Conservation (phyloP, 371 early-diverging fungal species). For the Coemansia linderi region DNA sequence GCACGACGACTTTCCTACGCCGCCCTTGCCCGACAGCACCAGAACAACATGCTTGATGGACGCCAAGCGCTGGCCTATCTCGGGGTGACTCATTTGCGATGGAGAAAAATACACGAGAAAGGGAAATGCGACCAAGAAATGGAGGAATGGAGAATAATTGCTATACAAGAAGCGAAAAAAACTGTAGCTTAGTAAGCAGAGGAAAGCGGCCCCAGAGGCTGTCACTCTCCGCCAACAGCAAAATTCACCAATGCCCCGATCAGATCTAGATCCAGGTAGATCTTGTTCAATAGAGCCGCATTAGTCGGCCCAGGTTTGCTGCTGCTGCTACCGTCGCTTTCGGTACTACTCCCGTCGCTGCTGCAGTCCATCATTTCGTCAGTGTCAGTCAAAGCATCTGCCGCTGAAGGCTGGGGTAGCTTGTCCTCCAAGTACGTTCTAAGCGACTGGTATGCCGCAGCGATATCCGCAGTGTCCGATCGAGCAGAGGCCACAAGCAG, state of each 20-base stretch:
- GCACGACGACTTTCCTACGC: slow-evolving; percentile 96
- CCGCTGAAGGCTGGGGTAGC: neutral
- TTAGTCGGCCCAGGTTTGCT: neutral
- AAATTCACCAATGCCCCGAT: slow-evolving; percentile 3
- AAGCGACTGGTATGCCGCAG: slow-evolving; percentile 8
- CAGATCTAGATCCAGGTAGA: slow-evolving; percentile 33
- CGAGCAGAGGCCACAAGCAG: slow-evolving; percentile 3
- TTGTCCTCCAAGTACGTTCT: neutral
- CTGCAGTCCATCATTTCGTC: neutral
- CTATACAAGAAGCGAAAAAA: neutral
- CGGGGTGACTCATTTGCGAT: slow-evolving; percentile 40
- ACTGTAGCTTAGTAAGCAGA: slow-evolving; percentile 8
- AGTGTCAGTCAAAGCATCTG: neutral
- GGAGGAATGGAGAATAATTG: neutral
- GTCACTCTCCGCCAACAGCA: neutral
- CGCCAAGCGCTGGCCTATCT: slow-evolving; percentile 46
- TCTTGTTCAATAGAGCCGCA: neutral
- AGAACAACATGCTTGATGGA: slow-evolving; percentile 63
- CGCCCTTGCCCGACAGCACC: slow-evolving; percentile 99
- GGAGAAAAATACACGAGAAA: neutral
- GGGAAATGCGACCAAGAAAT: neutral
- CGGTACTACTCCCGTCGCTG: neutral
- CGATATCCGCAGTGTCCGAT: neutral
- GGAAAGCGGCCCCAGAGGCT: neutral
- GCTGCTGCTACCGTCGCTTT: neutral